Conservation (phyloP, 805 yeast genomes). For the Spathaspora hagerdaliae region DNA sequence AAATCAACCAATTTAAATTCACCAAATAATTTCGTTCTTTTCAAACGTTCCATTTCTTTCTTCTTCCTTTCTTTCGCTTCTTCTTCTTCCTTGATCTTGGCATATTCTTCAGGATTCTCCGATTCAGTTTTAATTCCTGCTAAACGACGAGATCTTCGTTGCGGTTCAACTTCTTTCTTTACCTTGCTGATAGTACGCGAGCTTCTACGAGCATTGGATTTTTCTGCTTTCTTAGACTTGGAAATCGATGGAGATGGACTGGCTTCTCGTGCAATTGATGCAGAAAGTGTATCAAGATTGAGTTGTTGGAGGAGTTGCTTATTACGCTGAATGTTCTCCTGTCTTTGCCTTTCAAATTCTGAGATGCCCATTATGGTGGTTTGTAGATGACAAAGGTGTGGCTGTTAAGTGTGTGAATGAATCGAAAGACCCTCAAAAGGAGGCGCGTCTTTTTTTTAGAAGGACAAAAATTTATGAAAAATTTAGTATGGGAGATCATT, state of each 20-base stretch:
- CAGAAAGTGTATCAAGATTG: conserved; percentile 57
- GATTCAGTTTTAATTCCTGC: conserved; percentile 65
- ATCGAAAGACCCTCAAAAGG: too few species aligned
- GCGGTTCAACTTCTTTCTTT: conserved; percentile 40
- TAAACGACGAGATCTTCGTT: conserved; percentile 73
- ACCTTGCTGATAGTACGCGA: conserved; percentile 60
- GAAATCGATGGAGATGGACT: conserved; percentile 13
- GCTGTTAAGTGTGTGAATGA: too few species aligned
- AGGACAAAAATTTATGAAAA: too few species aligned
- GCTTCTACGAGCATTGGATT: conserved; percentile 65
- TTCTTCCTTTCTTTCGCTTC: conserved; percentile 28
- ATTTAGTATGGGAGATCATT: too few species aligned
- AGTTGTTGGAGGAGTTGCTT: conserved; percentile 68
- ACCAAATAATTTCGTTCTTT: conserved; percentile 59
- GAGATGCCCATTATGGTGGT: conserved; percentile 31
- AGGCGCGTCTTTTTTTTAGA: too few species aligned
- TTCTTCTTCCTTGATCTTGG: conserved; percentile 30
- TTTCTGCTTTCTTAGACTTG: conserved; percentile 26
- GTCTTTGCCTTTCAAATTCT: conserved; percentile 68
- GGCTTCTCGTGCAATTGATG: conserved; percentile 40
- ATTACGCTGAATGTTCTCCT: conserved; percentile 80
- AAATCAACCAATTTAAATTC: conserved; percentile 62
- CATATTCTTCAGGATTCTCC: conserved; percentile 36
- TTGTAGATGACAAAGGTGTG: not conserved
- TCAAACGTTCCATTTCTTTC: conserved; percentile 46